Base-by-base conservation (phyloP, 257 asterid species). In the Jacaranda copaia region DNA sequence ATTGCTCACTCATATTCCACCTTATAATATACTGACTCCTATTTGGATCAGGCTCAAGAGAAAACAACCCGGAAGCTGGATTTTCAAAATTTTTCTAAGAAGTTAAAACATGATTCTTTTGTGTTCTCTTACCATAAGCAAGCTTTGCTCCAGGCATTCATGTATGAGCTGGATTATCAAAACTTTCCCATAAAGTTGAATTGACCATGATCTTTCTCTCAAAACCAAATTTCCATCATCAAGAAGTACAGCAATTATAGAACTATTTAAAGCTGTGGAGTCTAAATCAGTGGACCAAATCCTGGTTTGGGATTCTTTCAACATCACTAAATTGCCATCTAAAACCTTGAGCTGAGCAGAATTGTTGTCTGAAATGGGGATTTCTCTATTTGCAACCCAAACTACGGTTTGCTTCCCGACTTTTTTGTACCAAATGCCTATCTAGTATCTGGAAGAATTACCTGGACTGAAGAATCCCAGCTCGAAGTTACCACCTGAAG, bases 61-160 rank as follows among this genome's bases (percentile, higher is more conserved):
- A 48, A 11, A 48, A 48, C 53, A 48, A 48, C 53, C 53, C 53
- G 3, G 53, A 15, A 11, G 53, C 53, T 7, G 53, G 53, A 48
- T 48, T 11, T 48, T 48, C 15, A 48, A 15, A 48, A 85, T 53
- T 66, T 89, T 91, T 91, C 87, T 8, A 42, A 19, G 88, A 89
- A 76, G 79, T 87, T 42, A 89, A 79, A 38, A 77, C 72, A 19
- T 81, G 88, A 11, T 38, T 73, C 46, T 6, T 82, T 6, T 13
- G 65, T 8, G 88, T 89, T 1, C 78, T 51, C 49, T 85, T 89
- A 70, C 85, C 73, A 6, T 80, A 87, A 2, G 84, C 68, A 82
- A 89, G 61, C 76, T 85, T 89, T 9, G 81, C 68, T 20, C 77
- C 89, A 64, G 90, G 89, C 66, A 89, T 79, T 90, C 90, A 89